These are phyloP conservation scores for Monosporozyma aerobia DNA, from an alignment of 805 yeast species.

Conservation along the genomic window DNA sequence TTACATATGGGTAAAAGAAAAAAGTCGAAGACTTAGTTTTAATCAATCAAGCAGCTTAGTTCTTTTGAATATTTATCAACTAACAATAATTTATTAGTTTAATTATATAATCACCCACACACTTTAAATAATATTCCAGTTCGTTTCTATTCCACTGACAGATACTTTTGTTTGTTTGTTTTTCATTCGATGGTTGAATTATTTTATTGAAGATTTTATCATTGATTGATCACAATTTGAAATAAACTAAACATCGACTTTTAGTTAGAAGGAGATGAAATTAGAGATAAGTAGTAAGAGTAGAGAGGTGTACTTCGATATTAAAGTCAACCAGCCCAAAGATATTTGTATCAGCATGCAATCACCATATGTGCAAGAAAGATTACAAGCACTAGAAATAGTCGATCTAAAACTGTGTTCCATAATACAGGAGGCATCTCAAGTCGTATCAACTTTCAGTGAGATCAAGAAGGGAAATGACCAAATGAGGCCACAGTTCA, in stretches of 20 bases:
- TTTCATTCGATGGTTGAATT: not conserved
- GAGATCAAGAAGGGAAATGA: slow-evolving; percentile 27
- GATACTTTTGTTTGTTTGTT: not conserved
- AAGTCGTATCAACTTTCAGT: slow-evolving; percentile 22
- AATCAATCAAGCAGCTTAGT: not conserved
- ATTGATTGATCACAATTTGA: not conserved
- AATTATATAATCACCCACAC: not conserved
- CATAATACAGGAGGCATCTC: slow-evolving; percentile 24
- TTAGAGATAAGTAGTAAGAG: not conserved
- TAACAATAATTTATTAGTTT: not conserved
- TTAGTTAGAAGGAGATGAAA: not conserved
- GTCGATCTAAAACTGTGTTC: slow-evolving; percentile 22
- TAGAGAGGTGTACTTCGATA: not conserved
- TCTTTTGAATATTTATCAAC: not conserved
- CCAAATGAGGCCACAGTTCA: slow-evolving; percentile 22
- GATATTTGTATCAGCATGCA: slow-evolving; percentile 12
- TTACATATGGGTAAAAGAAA: not conserved
- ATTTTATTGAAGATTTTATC: not conserved
- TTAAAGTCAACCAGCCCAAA: not conserved
- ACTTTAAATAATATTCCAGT: not conserved
- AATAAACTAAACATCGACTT: no score
- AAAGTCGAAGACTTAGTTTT: not conserved
- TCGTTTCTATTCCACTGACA: not conserved
- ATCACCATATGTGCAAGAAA: slow-evolving; percentile 24
- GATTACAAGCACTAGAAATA: slow-evolving; percentile 20